Evolutionary conservation across 1,284 basidiomycete genomes (phyloP).

Genomic region (Heterobasidion occidentale): DNA sequence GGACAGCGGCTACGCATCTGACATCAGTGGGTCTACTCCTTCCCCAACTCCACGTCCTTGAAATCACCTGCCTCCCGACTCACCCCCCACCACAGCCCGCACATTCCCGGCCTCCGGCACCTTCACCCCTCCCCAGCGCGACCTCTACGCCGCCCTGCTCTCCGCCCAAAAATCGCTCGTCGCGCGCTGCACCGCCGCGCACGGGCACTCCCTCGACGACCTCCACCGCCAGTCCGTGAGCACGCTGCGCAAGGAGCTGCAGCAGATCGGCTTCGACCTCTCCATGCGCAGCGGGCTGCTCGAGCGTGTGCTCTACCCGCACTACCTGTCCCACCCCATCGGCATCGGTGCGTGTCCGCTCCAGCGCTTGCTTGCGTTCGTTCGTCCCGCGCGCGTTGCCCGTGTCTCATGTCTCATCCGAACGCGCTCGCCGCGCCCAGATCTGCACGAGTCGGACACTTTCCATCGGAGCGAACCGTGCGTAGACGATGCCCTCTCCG

Average conservation of each 20-base stretch:
- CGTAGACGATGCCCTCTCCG: conserved; percentile 10
- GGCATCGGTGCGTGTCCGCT: conserved; percentile 56
- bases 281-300: conserved; percentile 44
- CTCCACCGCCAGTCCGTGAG: conserved; percentile 76
- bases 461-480: conserved; percentile 36
- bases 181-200: conserved; percentile 48
- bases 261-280: conserved; percentile 77
- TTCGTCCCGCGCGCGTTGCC: conserved; percentile 3
- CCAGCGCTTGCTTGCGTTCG: neutral
- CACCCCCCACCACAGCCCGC: conserved; percentile 46
- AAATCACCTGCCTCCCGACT: conserved; percentile 8
- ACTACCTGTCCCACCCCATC: conserved; percentile 82
- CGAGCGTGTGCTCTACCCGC: conserved; percentile 77
- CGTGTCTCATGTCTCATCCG: neutral
- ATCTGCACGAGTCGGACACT: conserved; percentile 70
- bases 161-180: conserved; percentile 68
- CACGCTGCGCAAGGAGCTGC: conserved; percentile 67
- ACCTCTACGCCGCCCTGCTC: conserved; percentile 85
- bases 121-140: conserved; percentile 78
- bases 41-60: neutral
- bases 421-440: conserved; percentile 26
- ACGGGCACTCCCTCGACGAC: conserved; percentile 58
- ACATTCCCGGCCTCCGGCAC: conserved; percentile 82
- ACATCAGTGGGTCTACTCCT: conserved; percentile 64
- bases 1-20: conserved; percentile 84